Evolutionary conservation across 441 rosid species (phyloP).

Genomic region (Raphanus hybrid): DNA sequence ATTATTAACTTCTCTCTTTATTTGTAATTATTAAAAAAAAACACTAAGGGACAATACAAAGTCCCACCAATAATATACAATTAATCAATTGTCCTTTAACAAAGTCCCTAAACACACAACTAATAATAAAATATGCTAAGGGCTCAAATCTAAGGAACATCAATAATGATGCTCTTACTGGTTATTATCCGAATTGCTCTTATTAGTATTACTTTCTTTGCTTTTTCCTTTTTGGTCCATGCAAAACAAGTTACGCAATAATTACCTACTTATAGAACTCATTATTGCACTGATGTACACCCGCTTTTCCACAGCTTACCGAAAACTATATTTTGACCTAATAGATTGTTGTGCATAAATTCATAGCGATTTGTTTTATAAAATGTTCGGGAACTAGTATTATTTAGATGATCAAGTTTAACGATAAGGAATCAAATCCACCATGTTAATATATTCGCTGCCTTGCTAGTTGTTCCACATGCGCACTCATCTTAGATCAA

Average conservation of each 20-base stretch:
- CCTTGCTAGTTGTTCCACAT: neutral
- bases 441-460: neutral
- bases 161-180: too few relatives aligned
- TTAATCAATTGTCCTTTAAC: too few relatives aligned
- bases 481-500: neutral
- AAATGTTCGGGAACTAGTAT: neutral
- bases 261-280: constrained; percentile 22
- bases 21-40: too few relatives aligned
- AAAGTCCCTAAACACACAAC: too few relatives aligned
- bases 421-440: neutral
- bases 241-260: constrained; percentile 8
- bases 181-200: too few relatives aligned
- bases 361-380: neutral
- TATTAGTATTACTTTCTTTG: neutral
- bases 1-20: too few relatives aligned
- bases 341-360: constrained; percentile 6
- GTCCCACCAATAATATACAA: too few relatives aligned
- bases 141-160: too few relatives aligned
- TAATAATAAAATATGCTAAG: too few relatives aligned
- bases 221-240: neutral
- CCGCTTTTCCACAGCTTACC: constrained; percentile 14
- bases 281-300: constrained; percentile 6
- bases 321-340: constrained; percentile 10
- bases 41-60: too few relatives aligned
- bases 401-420: neutral